phyloP scores from a whole-genome alignment of 805 yeast genomes.

The Saccharomycopsis guyanensis region DNA sequence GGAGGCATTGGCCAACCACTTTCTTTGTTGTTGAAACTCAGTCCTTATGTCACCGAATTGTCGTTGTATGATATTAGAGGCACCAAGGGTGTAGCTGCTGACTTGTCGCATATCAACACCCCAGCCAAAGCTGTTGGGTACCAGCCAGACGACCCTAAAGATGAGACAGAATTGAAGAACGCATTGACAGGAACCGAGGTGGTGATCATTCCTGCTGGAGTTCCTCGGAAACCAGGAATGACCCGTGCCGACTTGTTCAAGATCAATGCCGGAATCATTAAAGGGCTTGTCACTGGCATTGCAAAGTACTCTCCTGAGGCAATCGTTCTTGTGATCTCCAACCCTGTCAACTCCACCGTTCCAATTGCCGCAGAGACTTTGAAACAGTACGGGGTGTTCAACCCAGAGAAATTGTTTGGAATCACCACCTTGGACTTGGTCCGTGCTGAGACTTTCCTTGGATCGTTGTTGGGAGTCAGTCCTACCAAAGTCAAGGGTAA shows the following conservation, averaged over 20 bases:
- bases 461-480: constrained; percentile 16
- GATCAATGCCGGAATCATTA: constrained; percentile 75
- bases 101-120: constrained; percentile 71
- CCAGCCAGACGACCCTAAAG: constrained; percentile 37
- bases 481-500: constrained; percentile 24
- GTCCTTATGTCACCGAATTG: constrained; percentile 60
- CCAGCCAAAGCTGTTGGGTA: constrained; percentile 55
- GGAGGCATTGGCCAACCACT: constrained; percentile 80
- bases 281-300: constrained; percentile 62
- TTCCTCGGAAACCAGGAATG: constrained; percentile 87
- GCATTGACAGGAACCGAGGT: constrained; percentile 77
- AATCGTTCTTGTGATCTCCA: constrained; percentile 58
- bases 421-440: constrained; percentile 76
- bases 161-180: constrained; percentile 47
- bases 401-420: constrained; percentile 65
- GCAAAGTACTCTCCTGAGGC: constrained; percentile 65
- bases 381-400: constrained; percentile 60
- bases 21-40: constrained; percentile 58
- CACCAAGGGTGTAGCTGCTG: constrained; percentile 77
- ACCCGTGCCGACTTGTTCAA: constrained; percentile 79
- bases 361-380: constrained; percentile 78
- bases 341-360: constrained; percentile 80
- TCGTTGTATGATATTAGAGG: constrained; percentile 66
- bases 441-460: constrained; percentile 64
- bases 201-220: constrained; percentile 85